Evolutionary conservation across 371 early-diverging fungal genomes (phyloP).

Genomic region (Saksenaea vasiformis): DNA sequence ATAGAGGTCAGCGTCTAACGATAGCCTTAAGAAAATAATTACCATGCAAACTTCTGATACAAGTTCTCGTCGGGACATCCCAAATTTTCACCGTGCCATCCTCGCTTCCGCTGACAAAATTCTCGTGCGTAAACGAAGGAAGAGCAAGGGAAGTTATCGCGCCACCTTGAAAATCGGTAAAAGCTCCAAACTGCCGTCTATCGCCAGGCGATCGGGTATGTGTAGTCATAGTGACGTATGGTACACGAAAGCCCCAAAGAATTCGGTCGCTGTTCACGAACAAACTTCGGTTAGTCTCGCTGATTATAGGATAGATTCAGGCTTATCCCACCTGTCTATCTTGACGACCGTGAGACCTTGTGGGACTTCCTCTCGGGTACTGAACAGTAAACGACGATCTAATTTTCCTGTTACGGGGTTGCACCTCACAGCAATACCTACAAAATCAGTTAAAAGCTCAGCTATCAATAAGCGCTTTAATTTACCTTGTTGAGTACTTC

Average conservation of each 20-base stretch:
- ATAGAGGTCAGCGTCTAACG: neutral
- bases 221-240: slow-evolving; percentile 42
- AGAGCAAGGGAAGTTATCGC: slow-evolving; percentile 33
- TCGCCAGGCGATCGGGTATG: slow-evolving; percentile 16
- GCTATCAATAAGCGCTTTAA: neutral
- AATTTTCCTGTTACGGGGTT: slow-evolving; percentile 49
- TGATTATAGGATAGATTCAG: neutral
- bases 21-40: neutral
- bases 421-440: slow-evolving; percentile 44
- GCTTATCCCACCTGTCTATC: slow-evolving; percentile 29
- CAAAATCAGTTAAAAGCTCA: neutral
- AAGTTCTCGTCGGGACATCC: slow-evolving; percentile 30
- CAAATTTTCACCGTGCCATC: slow-evolving; percentile 46
- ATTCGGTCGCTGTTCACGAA: slow-evolving; percentile 36
- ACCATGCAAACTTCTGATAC: slow-evolving; percentile 29
- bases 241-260: slow-evolving; percentile 46
- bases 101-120: slow-evolving; percentile 44
- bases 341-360: slow-evolving; percentile 27
- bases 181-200: slow-evolving; percentile 31
- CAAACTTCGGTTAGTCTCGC: neutral
- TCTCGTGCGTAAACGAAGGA: slow-evolving; percentile 23
- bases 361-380: slow-evolving; percentile 35
- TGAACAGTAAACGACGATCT: slow-evolving; percentile 38
- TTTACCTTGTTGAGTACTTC: slow-evolving; percentile 38
- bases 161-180: slow-evolving; percentile 46